Base-by-base conservation (phyloP, 768 basidiomycete genomes). In the Pleurotus giganteus region DNA sequence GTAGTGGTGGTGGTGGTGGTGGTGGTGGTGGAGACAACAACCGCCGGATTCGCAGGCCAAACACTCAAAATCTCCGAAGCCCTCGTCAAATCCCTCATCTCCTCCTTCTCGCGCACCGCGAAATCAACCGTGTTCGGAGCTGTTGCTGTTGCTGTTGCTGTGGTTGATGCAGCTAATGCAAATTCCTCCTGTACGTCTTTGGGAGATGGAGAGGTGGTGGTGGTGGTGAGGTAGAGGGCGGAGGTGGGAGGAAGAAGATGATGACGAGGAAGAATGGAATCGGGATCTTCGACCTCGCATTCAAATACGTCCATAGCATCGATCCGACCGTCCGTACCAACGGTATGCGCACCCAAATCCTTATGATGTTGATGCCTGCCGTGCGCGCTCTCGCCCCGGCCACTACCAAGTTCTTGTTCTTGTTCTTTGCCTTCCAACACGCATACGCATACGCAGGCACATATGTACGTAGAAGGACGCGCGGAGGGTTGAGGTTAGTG, bases 71-170 rank as follows among this genome's bases (percentile, higher is more conserved):
- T 92, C 71, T 91, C 89, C 19, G 82, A 86, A 5, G 91, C 89
- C 56, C 83, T 79, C 0, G 94, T 96, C 53, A 95, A 73, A 64
- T 90, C 88, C 11, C 88, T 76, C 91, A 94, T 95, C 74, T 95
- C 94, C 57, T 91, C 89, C 69, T 83, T 83, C 72, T 96, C 93
- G 29, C 91, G 78, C 63, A 84, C 80, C 12, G 89, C 85, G 68
- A 94, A 93, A 66, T 91, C 83, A 65, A 92, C 80, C 27, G 86
- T 88, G 65, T 89, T 88, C 3, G 74, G 73, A 7, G 39, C n/a
- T n/a, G 19, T 7, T 7, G 8, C 39, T 36, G 9, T 17, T 7
- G n/a, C 28, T 24, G n/a, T 11, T 27, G 43, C 8, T 29, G 19
- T 43, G 26, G 26, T 58, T 51, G 39, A 44, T 56, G 26, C n/a